These are phyloP conservation scores for Neofusicoccum sp. DNA, from an alignment of 2,329 filamentous ascomycete species.

Conservation along the genomic window DNA sequence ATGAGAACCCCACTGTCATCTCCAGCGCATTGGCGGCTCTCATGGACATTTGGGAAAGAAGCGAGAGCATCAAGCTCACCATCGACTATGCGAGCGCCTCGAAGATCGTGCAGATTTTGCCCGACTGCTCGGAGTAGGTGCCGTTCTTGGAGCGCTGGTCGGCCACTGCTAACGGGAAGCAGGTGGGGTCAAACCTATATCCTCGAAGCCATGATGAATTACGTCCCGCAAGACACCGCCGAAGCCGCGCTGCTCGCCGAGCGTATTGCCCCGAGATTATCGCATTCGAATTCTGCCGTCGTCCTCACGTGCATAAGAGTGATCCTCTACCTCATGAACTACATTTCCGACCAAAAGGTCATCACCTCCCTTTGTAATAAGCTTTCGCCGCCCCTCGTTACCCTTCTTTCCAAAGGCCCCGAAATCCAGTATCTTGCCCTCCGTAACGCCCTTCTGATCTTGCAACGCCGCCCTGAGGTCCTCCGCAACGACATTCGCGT, in stretches of 20 bases:
- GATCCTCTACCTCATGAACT: slow-evolving; percentile 97
- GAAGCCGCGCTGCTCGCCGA: slow-evolving; percentile 90
- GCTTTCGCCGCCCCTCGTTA: slow-evolving; percentile 90
- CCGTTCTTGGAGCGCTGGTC: slow-evolving; percentile 18
- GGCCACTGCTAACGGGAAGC: slow-evolving; percentile 21
- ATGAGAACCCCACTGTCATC: slow-evolving; percentile 96
- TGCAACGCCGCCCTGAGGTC: slow-evolving; percentile 90
- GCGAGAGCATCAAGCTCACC: slow-evolving; percentile 94
- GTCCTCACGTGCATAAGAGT: slow-evolving; percentile 95
- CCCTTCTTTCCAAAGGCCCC: slow-evolving; percentile 88
- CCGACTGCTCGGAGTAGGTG: slow-evolving; percentile 92
- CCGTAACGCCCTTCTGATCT: slow-evolving; percentile 86
- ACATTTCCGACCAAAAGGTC: slow-evolving; percentile 88
- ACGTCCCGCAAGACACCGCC: slow-evolving; percentile 85
- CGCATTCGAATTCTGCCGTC: slow-evolving; percentile 94
- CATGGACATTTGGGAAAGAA: slow-evolving; percentile 98
- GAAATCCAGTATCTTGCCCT: slow-evolving; percentile 98
- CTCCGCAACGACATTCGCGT: slow-evolving; percentile 94
- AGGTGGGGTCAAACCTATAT: slow-evolving; percentile 99
- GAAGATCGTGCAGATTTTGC: slow-evolving; percentile 94
- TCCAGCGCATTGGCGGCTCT: slow-evolving; percentile 86
- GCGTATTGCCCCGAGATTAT: slow-evolving; percentile 89
- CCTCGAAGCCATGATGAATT: slow-evolving; percentile 94
- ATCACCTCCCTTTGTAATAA: slow-evolving; percentile 86
- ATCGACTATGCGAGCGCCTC: slow-evolving; percentile 97